Evolutionary conservation across 1,284 basidiomycete species (phyloP).

Genomic region (Uromyces viciae-fabae): DNA sequence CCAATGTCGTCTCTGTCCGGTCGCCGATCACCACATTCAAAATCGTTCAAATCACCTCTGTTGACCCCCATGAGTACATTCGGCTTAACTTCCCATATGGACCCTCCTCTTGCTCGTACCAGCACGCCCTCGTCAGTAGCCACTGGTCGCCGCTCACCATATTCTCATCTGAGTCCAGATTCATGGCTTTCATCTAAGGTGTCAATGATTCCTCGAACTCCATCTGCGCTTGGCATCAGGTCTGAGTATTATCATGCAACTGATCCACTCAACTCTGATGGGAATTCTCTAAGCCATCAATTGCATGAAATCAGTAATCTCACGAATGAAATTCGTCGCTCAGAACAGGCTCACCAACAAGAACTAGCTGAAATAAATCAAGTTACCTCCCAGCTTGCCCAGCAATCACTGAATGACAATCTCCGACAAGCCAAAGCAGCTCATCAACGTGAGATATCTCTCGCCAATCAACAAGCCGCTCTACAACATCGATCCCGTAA

Average conservation of each 20-base stretch:
- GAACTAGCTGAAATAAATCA: not conserved
- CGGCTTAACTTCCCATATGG: not conserved
- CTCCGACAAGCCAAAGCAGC: not conserved
- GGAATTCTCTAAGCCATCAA: constrained; percentile 1
- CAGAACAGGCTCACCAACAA: constrained; percentile 12
- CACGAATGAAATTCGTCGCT: not conserved
- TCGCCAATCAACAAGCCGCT: not conserved
- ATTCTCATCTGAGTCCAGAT: not conserved
- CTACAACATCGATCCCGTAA: not conserved
- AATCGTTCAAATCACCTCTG: not conserved
- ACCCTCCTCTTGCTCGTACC: not conserved
- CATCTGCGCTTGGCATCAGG: not conserved
- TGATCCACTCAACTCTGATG: not conserved
- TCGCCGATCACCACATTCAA: not conserved
- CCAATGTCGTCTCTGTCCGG: not conserved
- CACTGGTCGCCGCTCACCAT: constrained; percentile 3
- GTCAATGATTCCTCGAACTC: not conserved
- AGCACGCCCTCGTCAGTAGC: not conserved
- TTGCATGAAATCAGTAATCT: constrained; percentile 17
- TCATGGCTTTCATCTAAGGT: not conserved
- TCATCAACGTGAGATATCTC: not conserved
- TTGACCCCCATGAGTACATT: not conserved
- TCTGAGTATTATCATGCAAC: not conserved
- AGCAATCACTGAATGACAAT: constrained; percentile 4
- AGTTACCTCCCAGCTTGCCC: not conserved